phyloP scores from a whole-genome alignment of 2,329 filamentous ascomycete genomes.

The Colletotrichum echinochloae region DNA sequence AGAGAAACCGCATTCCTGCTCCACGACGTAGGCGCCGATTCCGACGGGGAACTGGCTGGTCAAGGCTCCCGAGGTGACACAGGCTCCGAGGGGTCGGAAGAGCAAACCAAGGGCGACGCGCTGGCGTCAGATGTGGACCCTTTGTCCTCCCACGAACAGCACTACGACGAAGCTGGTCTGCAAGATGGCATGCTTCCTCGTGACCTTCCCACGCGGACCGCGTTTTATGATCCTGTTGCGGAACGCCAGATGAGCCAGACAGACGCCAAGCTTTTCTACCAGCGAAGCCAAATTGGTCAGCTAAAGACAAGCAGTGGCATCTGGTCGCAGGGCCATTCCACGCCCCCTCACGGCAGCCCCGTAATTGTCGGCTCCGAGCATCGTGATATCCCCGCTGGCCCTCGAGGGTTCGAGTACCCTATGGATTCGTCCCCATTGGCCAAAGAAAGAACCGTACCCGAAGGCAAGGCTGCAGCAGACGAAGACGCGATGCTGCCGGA shows the following conservation, averaged over 20 bases:
- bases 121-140: background rate
- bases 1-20: conserved; percentile 26
- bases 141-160: conserved; percentile 7
- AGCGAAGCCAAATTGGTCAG: conserved; percentile 80
- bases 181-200: conserved; percentile 70
- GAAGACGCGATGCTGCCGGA: conserved; percentile 29
- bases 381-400: conserved; percentile 43
- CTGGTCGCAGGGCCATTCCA: conserved; percentile 55
- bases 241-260: conserved; percentile 95
- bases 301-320: conserved; percentile 52
- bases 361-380: conserved; percentile 47
- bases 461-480: background rate
- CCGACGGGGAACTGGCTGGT: conserved; percentile 34
- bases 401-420: conserved; percentile 46
- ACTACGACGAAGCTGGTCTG: conserved; percentile 42
- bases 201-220: conserved; percentile 76
- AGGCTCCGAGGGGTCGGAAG: conserved; percentile 25
- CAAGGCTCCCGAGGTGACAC: conserved; percentile 36
- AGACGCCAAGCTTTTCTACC: conserved; percentile 96
- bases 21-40: conserved; percentile 34
- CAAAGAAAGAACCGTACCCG: background rate
- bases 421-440: conserved; percentile 43
- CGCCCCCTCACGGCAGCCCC: conserved; percentile 60
- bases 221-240: conserved; percentile 92
- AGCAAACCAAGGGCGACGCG: conserved; percentile 18